phyloP scores from a whole-genome alignment of 495 filamentous ascomycete species.

The Aspergillus funiculosus region DNA sequence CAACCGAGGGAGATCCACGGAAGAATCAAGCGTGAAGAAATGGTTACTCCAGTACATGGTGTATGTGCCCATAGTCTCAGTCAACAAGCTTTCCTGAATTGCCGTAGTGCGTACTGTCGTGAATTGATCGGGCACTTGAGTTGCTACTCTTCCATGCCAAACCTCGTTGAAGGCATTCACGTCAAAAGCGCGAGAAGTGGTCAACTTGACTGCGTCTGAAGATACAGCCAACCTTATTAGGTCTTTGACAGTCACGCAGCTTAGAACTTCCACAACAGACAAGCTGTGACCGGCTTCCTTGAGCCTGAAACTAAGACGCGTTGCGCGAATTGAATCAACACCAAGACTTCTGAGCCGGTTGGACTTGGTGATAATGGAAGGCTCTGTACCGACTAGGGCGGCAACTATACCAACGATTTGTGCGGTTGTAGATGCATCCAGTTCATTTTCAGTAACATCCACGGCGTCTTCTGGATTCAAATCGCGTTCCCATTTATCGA shows the following conservation, averaged over 20 bases:
- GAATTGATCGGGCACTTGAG: constrained; percentile 16
- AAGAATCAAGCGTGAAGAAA: constrained; percentile 34
- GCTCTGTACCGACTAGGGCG: constrained; percentile 22
- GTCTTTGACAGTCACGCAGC: constrained; percentile 25
- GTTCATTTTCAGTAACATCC: constrained; percentile 1
- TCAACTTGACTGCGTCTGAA: neutral
- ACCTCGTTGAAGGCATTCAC: constrained; percentile 21
- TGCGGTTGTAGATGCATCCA: constrained; percentile 3
- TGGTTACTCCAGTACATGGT: constrained; percentile 36
- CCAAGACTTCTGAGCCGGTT: constrained; percentile 29
- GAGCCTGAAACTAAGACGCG: constrained; percentile 25
- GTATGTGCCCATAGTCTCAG: constrained; percentile 29
- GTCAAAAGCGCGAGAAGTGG: constrained; percentile 15
- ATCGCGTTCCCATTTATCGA: constrained; percentile 28
- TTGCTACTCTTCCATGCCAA: constrained; percentile 15
- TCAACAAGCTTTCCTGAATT: constrained; percentile 33
- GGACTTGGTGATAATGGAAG: constrained; percentile 17
- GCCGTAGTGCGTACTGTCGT: constrained; percentile 21
- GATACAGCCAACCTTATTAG: constrained; percentile 18
- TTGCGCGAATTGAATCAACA: constrained; percentile 35
- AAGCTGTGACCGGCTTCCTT: constrained; percentile 22
- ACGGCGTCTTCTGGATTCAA: constrained; percentile 16
- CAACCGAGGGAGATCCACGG: constrained; percentile 48
- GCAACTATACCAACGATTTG: constrained; percentile 23
- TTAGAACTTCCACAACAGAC: constrained; percentile 27